Conservation (phyloP, 192 early-diverging fungal genomes). For the Coemansia sp. region DNA sequence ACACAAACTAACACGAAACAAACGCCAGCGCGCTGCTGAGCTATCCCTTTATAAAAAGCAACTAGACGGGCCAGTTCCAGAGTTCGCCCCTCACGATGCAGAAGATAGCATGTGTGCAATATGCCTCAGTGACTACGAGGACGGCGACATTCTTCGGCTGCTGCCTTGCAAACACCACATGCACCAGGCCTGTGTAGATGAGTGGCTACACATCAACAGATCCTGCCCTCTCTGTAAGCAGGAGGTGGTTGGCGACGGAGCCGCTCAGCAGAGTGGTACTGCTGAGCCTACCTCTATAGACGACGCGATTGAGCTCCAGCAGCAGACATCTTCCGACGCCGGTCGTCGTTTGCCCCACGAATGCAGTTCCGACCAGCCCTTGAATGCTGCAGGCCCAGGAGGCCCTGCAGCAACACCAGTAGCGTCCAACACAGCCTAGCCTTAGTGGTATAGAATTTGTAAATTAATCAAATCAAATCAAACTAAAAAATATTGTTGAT, state of each 20-base stretch:
- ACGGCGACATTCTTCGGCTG: conserved; percentile 70
- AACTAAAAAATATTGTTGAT: too few species aligned
- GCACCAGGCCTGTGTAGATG: conserved; percentile 78
- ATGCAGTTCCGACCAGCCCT: not conserved
- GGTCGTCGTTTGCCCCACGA: not conserved
- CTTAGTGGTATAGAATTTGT: not conserved
- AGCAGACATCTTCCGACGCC: not conserved
- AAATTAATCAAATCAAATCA: not conserved
- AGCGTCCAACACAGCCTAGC: not conserved
- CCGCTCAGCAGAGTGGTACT: not conserved
- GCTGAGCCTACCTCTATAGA: not conserved
- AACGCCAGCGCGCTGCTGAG: conserved; percentile 46
- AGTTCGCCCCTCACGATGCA: conserved; percentile 56
- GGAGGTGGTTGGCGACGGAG: conserved; percentile 20
- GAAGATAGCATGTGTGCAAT: conserved; percentile 78
- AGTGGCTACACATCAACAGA: conserved; percentile 75
- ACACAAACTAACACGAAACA: conserved; percentile 40
- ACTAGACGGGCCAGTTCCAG: conserved; percentile 37
- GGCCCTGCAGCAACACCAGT: not conserved
- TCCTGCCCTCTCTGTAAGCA: conserved; percentile 76
- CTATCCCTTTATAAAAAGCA: conserved; percentile 43
- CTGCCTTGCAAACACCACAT: conserved; percentile 79
- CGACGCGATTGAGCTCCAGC: conserved; percentile 10
- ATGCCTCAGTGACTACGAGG: conserved; percentile 74
- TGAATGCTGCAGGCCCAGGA: not conserved